These are phyloP conservation scores for Nematodospora valgi DNA, from an alignment of 805 yeast genomes.

Conservation along the genomic window DNA sequence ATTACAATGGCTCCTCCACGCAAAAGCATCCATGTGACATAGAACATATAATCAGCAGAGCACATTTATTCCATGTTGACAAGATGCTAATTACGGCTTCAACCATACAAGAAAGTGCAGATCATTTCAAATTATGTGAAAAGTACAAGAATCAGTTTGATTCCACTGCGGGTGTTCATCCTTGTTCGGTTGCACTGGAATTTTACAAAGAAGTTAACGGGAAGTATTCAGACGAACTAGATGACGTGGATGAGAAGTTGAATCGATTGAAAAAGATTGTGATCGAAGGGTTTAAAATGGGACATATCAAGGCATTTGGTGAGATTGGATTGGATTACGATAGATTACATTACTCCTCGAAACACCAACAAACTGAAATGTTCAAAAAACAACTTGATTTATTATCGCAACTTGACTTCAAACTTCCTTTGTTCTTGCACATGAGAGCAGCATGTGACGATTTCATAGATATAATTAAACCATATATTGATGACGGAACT, in stretches of 20 bases:
- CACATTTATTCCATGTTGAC: slow-evolving; percentile 60
- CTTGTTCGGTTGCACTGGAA: slow-evolving; percentile 67
- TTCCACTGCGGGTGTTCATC: slow-evolving; percentile 93
- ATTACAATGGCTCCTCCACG: slow-evolving; percentile 57
- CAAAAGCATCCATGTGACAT: slow-evolving; percentile 68
- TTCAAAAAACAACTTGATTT: slow-evolving; percentile 74
- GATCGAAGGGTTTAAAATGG: slow-evolving; percentile 42
- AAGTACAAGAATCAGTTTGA: slow-evolving; percentile 32
- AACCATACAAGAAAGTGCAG: slow-evolving; percentile 58
- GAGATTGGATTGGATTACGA: slow-evolving; percentile 96
- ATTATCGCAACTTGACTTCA: slow-evolving; percentile 40
- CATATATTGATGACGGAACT: slow-evolving; percentile 50
- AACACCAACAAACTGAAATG: slow-evolving; percentile 60
- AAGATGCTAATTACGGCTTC: slow-evolving; percentile 84
- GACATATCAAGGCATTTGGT: slow-evolving; percentile 78
- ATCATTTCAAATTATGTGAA: slow-evolving; percentile 56
- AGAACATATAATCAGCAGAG: slow-evolving; percentile 60
- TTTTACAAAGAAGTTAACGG: slow-evolving; percentile 25
- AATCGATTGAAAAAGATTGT: slow-evolving; percentile 48
- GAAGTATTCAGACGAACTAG: slow-evolving; percentile 34
- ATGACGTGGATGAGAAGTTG: slow-evolving; percentile 41
- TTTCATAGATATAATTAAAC: slow-evolving; percentile 60
- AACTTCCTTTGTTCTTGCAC: slow-evolving; percentile 82
- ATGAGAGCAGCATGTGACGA: slow-evolving; percentile 86
- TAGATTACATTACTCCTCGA: slow-evolving; percentile 71